These are phyloP conservation scores for Stagonosporopsis vannaccii DNA, from an alignment of 2,329 filamentous ascomycete species.

Conservation along the genomic window DNA sequence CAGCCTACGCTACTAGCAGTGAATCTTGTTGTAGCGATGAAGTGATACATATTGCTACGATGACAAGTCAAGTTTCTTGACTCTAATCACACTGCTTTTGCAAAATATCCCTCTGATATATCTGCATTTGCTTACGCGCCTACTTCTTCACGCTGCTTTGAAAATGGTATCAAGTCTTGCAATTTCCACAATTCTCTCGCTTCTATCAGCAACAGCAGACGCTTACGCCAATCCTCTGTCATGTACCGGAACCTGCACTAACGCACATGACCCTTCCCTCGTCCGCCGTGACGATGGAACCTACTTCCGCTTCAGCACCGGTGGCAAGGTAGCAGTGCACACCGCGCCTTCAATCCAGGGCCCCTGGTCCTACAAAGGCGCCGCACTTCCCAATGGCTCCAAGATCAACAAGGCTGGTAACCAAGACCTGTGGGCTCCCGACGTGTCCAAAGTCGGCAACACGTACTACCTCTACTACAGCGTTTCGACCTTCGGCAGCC, in stretches of 20 bases:
- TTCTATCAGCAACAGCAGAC: conserved; percentile 14
- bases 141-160: neutral
- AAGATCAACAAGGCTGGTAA: conserved; percentile 54
- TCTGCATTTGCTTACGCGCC: neutral
- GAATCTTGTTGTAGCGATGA: neutral
- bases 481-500: conserved; percentile 66
- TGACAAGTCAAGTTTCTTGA: neutral
- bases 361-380: conserved; percentile 57
- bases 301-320: conserved; percentile 62
- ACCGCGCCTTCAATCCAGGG: conserved; percentile 55
- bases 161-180: conserved; percentile 7
- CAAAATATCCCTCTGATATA: neutral
- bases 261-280: conserved; percentile 57
- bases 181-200: conserved; percentile 1
- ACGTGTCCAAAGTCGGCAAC: conserved; percentile 63
- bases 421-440: conserved; percentile 65
- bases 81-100: neutral
- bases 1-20: neutral
- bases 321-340: conserved; percentile 57
- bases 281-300: conserved; percentile 56
- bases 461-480: conserved; percentile 70
- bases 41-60: neutral
- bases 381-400: conserved; percentile 53
- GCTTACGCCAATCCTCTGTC: conserved; percentile 48
- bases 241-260: conserved; percentile 51